These are phyloP conservation scores for Agaricus subrufescens DNA, from an alignment of 768 basidiomycete genomes.

Conservation along the genomic window DNA sequence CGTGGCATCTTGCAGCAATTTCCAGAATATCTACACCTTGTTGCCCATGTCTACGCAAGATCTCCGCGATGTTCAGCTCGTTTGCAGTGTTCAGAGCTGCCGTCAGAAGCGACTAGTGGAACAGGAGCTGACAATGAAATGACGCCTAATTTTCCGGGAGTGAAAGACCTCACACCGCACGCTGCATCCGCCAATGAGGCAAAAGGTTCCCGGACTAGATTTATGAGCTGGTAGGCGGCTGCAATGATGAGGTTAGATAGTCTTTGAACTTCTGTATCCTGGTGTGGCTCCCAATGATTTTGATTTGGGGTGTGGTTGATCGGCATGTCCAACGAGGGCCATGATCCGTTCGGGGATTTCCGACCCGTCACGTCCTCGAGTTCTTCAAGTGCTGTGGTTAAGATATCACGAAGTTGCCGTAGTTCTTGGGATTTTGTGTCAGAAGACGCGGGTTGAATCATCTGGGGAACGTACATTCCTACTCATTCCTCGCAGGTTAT, in stretches of 20 bases:
- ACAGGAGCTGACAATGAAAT: neutral
- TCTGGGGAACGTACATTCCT: too few species aligned
- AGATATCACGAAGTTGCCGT: neutral
- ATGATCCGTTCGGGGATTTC: neutral
- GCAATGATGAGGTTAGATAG: slow-evolving; percentile 4
- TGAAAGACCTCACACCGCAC: neutral
- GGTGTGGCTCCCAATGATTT: slow-evolving; percentile 1
- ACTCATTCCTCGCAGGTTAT: neutral
- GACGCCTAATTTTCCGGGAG: too few species aligned
- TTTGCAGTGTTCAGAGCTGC: slow-evolving; percentile 7
- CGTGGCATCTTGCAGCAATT: neutral
- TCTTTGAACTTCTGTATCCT: slow-evolving; percentile 1
- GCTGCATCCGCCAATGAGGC: slow-evolving; percentile 1
- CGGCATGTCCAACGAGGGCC: slow-evolving; percentile 2
- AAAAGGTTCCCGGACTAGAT: slow-evolving; percentile 6
- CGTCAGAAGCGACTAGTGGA: slow-evolving; percentile 4
- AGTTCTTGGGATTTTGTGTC: neutral
- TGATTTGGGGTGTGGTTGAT: neutral
- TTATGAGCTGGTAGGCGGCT: slow-evolving; percentile 7
- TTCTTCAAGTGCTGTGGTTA: neutral
- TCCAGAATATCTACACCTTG: neutral
- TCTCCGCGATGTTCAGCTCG: slow-evolving; percentile 7
- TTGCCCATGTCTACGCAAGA: neutral
- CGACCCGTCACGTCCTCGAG: neutral
- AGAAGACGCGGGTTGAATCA: too few species aligned